Percentiles rank a stretch among this genome's conserved stretches.
These are phyloP conservation scores for Apocynum venetum DNA, from an alignment of 257 asterid genomes.

Conservation along the genomic window DNA sequence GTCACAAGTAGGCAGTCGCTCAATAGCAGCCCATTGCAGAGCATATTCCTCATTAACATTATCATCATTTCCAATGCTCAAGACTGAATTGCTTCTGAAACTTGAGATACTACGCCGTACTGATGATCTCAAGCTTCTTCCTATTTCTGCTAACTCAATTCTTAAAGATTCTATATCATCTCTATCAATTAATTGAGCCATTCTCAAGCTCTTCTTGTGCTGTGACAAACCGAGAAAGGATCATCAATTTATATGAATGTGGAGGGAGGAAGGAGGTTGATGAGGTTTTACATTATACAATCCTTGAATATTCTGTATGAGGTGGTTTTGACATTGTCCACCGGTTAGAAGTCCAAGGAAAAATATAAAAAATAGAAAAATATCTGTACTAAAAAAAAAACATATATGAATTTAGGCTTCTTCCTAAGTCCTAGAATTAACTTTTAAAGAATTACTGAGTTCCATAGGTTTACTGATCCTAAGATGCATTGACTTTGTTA, in stretches of 20 bases:
- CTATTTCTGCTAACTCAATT: conserved; percentile 2
- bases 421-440: neutral
- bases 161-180: conserved; percentile 12
- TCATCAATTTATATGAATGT: neutral
- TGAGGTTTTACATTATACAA: neutral
- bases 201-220: neutral
- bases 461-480: too few relatives aligned
- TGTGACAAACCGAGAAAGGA: neutral
- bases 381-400: neutral
- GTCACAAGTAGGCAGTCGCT: conserved; percentile 36
- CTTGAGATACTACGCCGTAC: neutral
- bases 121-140: conserved; percentile 13
- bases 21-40: conserved; percentile 48
- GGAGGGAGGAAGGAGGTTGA: neutral
- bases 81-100: conserved; percentile 4
- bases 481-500: neutral
- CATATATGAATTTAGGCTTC: neutral
- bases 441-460: too few relatives aligned
- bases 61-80: neutral
- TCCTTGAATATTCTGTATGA: neutral
- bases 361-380: neutral
- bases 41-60: conserved; percentile 25
- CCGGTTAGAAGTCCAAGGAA: neutral
- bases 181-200: conserved; percentile 13
- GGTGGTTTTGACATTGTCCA: neutral